Percentiles rank a stretch among this genome's conserved stretches.
Evolutionary conservation across 2,329 filamentous ascomycete species (phyloP).

Genomic region (Claviceps monticola): DNA sequence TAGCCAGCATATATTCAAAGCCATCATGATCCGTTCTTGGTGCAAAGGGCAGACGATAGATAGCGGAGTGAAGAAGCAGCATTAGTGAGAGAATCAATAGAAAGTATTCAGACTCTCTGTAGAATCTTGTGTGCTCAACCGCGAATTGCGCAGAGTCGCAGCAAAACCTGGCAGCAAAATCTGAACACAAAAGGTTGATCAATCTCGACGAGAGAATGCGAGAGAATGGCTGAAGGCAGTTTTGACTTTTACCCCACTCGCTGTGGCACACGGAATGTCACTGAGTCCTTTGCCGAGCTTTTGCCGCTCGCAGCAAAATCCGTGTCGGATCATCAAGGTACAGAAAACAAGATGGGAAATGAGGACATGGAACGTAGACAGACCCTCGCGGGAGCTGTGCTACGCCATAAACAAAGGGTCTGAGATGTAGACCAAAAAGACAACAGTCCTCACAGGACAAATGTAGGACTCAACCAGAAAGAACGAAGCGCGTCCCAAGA

Average conservation of each 20-base stretch:
- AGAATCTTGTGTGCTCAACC: neutral
- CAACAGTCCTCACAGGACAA: too few relatives aligned
- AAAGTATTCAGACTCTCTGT: neutral
- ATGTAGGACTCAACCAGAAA: too few relatives aligned
- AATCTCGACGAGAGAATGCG: too few relatives aligned
- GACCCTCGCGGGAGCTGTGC: too few relatives aligned
- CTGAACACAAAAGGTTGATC: neutral
- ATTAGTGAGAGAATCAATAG: neutral
- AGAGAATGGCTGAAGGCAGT: too few relatives aligned
- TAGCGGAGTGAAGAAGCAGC: neutral
- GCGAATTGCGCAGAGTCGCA: neutral
- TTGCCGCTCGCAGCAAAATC: neutral
- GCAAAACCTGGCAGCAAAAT: neutral
- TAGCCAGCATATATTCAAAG: neutral
- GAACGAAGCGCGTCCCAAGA: too few relatives aligned
- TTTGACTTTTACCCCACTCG: too few relatives aligned
- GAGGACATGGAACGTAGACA: too few relatives aligned
- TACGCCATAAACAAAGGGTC: too few relatives aligned
- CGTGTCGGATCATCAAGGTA: neutral
- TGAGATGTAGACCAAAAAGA: too few relatives aligned
- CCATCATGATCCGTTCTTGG: neutral
- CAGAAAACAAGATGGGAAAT: too few relatives aligned
- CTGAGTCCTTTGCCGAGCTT: neutral
- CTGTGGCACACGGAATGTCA: too few relatives aligned
- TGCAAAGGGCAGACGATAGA: neutral